Evolutionary conservation across 139 green algal species (phyloP).

Genomic region (Picochlorum sp.): DNA sequence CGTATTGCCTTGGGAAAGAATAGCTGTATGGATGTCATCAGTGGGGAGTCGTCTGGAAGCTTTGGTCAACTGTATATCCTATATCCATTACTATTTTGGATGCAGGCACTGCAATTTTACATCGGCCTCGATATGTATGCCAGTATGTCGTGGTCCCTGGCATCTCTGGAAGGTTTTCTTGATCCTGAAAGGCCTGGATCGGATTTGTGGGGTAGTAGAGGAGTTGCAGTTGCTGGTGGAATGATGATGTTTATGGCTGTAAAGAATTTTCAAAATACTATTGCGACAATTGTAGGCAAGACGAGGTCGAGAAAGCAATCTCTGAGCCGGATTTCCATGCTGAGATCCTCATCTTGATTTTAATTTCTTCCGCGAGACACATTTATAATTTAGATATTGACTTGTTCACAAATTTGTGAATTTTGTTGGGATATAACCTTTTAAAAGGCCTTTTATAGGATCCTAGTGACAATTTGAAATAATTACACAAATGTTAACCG

Average conservation of each 20-base stretch:
- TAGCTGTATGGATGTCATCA: slow-evolving; percentile 80
- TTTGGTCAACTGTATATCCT: slow-evolving; percentile 73
- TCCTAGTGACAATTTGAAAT: no score
- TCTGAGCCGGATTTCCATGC: background rate
- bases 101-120: slow-evolving; percentile 48
- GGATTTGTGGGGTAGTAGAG: slow-evolving; percentile 72
- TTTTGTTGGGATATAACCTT: no score
- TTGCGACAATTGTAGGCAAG: slow-evolving; percentile 21
- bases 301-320: slow-evolving; percentile 3
- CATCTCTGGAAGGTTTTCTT: slow-evolving; percentile 63
- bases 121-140: slow-evolving; percentile 59
- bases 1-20: slow-evolving; percentile 86
- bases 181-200: slow-evolving; percentile 51
- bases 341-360: background rate
- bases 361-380: no score
- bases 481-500: slow-evolving; percentile 28
- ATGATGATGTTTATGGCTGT: slow-evolving; percentile 56
- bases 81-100: slow-evolving; percentile 76
- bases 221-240: slow-evolving; percentile 47
- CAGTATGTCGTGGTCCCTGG: slow-evolving; percentile 34
- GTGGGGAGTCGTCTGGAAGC: slow-evolving; percentile 56
- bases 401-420: no score
- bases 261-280: slow-evolving; percentile 64
- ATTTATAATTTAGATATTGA: no score
- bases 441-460: no score